Evolutionary conservation across 179 eudicot genomes (phyloP), one percentile per base, ranked within the genome.

Genomic region (Spergularia azorica): DNA sequence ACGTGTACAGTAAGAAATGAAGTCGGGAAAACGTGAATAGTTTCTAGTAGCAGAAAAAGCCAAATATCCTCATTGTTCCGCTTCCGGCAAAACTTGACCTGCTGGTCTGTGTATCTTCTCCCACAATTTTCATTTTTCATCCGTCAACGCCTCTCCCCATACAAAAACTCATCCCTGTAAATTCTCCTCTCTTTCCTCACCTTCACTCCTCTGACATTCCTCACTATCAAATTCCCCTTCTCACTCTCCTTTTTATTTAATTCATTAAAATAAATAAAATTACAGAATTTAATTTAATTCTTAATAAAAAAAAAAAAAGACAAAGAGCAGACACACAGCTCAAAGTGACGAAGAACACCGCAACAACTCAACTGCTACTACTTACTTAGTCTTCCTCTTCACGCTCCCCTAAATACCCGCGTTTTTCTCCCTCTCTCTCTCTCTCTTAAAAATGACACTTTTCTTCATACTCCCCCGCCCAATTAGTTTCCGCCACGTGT

Each of bases 271-370:
- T 46, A 46, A 43, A 2, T 5, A 6, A 6, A 46, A 36, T 36
- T 36, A 36, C 39, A 46, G 50, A 46, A 46, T 46, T 46, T 46
- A 43, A 43, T 43, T 43, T 4, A 46, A 46, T 61, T 43, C 39
- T 36, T 36, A 36, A 20, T 5, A 6, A 63, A 18, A 20, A 63
- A 36, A 0, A 4, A 54, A 41, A 7, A 55, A 10, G 36, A 32
- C 36, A 32, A 32, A 32, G 36, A 32, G 36, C 36, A 32, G 39
- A 36, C 12, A 41, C 32, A 67, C 77, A 79, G 74, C 77, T 74
- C 68, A 61, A 36, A 74, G 74, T 73, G 82, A 73, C 56, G 32
- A 73, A 73, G 41, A 6, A 67, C 62, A 61, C 57, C 72, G 72
- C 39, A 18, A 13, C 72, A 10, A 41, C 11, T 4, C 6, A 36